phyloP scores from a whole-genome alignment of 352 stramenopile genomes.

The Thraustochytrium striatum region DNA sequence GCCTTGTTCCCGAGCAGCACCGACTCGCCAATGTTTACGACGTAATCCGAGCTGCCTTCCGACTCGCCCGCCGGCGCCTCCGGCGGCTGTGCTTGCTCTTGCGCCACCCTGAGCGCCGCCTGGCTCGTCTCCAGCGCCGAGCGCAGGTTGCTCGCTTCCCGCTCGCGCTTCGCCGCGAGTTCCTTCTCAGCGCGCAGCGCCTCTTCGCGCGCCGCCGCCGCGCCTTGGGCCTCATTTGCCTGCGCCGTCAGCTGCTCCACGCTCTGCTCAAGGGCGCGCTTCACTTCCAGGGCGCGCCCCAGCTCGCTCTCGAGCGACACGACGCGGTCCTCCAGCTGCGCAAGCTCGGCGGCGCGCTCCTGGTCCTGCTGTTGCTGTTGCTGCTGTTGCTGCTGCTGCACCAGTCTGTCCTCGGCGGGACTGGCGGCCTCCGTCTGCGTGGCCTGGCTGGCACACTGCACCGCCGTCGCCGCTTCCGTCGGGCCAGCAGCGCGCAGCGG shows the following conservation, averaged over 20 bases:
- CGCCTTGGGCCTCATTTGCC: not conserved
- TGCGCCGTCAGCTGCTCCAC: not conserved
- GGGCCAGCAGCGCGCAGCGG: not conserved
- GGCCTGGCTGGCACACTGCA: not conserved
- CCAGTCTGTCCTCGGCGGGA: too few species aligned
- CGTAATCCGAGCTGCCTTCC: not conserved
- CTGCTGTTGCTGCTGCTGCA: not conserved
- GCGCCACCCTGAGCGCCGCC: not conserved
- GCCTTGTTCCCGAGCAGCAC: not conserved
- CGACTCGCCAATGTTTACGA: not conserved
- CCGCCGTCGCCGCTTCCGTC: not conserved
- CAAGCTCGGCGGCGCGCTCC: too few species aligned
- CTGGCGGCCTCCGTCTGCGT: not conserved
- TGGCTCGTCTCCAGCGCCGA: not conserved
- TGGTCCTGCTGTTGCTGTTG: not conserved
- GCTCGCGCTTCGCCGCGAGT: not conserved
- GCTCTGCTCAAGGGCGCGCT: not conserved
- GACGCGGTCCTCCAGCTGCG: not conserved
- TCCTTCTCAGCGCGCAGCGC: not conserved
- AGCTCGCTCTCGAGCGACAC: not conserved
- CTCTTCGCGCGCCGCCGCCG: not conserved
- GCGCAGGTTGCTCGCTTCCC: not conserved
- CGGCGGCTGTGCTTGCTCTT: not conserved
- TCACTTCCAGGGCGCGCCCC: not conserved
- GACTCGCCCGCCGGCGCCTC: not conserved